Base-by-base conservation (phyloP, 2,329 filamentous ascomycete genomes). In the Penicillium sp. region DNA sequence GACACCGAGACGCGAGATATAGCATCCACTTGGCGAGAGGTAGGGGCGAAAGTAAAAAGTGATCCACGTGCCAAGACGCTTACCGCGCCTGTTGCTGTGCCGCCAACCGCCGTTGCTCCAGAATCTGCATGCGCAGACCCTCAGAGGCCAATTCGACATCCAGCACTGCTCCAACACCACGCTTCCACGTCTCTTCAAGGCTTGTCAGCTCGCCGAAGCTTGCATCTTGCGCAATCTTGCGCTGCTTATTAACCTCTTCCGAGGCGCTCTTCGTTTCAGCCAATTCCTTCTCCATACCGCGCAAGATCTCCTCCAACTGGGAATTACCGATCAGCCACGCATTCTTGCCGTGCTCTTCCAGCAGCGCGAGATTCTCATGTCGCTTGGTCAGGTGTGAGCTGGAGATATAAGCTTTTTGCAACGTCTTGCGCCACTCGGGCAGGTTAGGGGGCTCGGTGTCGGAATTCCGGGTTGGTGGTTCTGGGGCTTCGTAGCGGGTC, bases 251-350 rank as follows among this genome's bases (percentile, higher is more conserved):
- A 10, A 95, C 81, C 40, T 85, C 74, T 73, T 97, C 93, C 52
- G 93, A 84, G 66, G 90, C 87, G 60, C 84, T 82, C 75, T 88
- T 89, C 22, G 85, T 80, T 42, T 81, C 83, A 14, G 87, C 88
- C 53, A 98, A 81, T 70, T 97, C 92, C 48, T 82, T 82, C 82
- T 98, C 94, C 28, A 96, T 72, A 13, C 76, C 76, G 54, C 84
- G 83, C 55, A 96, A 77, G 45, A 92, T 84, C 46, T 86, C 85
- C 78, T 97, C 94, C 22, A 93, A 77, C 67, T 91, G 87, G 69
- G 89, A 86, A 76, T 99, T 99, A 6, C 87, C 87, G 8, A 96
- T 84, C 58, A 99, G 82, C 94, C 95, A 98, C 10, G 92, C 89
- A 76, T 97, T 97, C 79, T 92, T 92, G 67, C 94, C 95, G 76